Conservation (phyloP, 352 stramenopile species). For the Pythium biforme region DNA sequence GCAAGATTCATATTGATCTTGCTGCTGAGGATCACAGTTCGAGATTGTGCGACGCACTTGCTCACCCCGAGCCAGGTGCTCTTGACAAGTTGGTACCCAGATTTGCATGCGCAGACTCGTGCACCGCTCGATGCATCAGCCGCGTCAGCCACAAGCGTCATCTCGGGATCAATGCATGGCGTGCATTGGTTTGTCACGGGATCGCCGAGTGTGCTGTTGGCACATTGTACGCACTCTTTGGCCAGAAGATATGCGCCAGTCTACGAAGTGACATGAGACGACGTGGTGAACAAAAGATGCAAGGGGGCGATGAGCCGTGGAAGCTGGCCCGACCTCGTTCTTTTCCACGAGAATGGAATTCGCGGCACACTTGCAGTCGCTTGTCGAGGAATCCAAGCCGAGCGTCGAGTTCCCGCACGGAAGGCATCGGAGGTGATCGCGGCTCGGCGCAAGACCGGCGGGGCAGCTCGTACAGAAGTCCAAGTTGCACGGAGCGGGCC, state of each 20-base stretch:
- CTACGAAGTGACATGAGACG: conserved; percentile 28
- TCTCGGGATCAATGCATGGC: conserved; percentile 72
- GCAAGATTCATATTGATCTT: conserved; percentile 45
- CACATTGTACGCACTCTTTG: conserved; percentile 67
- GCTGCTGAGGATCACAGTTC: conserved; percentile 48
- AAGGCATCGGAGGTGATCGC: conserved; percentile 49
- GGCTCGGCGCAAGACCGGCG: conserved; percentile 35
- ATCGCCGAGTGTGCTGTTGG: conserved; percentile 39
- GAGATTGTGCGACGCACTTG: conserved; percentile 33
- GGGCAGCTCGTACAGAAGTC: conserved; percentile 44
- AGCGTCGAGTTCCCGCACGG: conserved; percentile 62
- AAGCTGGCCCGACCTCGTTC: conserved; percentile 38
- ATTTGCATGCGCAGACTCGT: conserved; percentile 55
- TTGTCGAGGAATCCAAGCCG: conserved; percentile 26
- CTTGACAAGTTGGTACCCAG: conserved; percentile 51
- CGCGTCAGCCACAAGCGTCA: conserved; percentile 50
- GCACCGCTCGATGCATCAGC: conserved; percentile 20
- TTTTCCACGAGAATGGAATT: conserved; percentile 60
- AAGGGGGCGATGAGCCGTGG: background rate
- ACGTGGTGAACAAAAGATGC: background rate
- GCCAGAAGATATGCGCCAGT: conserved; percentile 42
- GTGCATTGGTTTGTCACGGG: conserved; percentile 47
- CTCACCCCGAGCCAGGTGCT: conserved; percentile 30
- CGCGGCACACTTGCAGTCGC: conserved; percentile 50
- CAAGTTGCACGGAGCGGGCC: conserved; percentile 59